Conservation (phyloP, 148 eudicot species). For the Rhododendron henanense region DNA sequence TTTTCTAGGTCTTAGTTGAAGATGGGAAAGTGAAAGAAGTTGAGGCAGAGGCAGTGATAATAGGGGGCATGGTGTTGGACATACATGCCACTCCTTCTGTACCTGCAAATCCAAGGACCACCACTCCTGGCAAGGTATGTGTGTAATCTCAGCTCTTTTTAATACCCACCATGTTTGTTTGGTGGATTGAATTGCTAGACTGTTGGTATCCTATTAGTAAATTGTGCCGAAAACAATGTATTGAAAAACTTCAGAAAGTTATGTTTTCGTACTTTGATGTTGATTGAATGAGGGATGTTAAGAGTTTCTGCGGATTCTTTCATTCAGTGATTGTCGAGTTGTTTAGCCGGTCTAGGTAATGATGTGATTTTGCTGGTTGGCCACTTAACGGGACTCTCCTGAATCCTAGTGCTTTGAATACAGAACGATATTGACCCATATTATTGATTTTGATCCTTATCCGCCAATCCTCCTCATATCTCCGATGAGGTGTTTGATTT, state of each 20-base stretch:
- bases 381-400: neutral
- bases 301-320: neutral
- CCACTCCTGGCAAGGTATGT: conserved; percentile 88
- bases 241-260: neutral
- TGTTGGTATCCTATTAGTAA: neutral
- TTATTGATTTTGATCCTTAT: neutral
- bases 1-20: neutral
- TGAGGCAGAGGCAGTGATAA: conserved; percentile 48
- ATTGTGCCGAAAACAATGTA: neutral
- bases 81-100: conserved; percentile 70
- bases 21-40: conserved; percentile 15
- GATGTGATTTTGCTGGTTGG: neutral
- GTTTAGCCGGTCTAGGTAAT: neutral
- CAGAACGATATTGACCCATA: neutral
- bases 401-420: neutral
- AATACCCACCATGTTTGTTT: neutral
- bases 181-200: neutral
- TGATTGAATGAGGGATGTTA: neutral
- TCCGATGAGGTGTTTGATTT: neutral
- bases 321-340: neutral
- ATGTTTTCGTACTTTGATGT: neutral
- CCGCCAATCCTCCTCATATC: neutral
- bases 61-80: conserved; percentile 97
- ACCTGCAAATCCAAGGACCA: conserved; percentile 47
- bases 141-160: neutral